These are phyloP conservation scores for Apodospora peruviana DNA, from an alignment of 495 filamentous ascomycete genomes.

Conservation along the genomic window DNA sequence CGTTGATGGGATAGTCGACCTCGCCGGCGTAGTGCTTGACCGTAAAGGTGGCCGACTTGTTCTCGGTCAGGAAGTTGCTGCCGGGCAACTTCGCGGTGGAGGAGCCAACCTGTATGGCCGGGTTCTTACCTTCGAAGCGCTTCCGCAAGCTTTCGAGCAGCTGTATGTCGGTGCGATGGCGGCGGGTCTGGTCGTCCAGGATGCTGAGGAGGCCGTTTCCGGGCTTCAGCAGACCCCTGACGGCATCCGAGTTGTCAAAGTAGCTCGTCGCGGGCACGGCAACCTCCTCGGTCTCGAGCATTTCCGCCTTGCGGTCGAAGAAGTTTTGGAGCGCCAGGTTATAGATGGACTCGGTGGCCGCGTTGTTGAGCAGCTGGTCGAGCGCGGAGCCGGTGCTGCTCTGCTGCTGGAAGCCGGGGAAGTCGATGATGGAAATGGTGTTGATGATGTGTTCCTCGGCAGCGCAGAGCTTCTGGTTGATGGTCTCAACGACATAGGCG, in stretches of 20 bases:
- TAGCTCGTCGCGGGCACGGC: constrained; percentile 85
- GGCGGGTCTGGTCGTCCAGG: constrained; percentile 87
- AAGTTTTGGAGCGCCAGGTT: constrained; percentile 92
- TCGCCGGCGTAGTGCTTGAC: constrained; percentile 94
- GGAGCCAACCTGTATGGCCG: constrained; percentile 71
- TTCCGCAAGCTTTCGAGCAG: constrained; percentile 84
- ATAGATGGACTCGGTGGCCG: constrained; percentile 84
- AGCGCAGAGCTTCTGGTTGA: constrained; percentile 87
- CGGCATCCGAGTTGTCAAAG: constrained; percentile 94
- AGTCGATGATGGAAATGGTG: constrained; percentile 92
- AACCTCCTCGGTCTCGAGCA: constrained; percentile 89
- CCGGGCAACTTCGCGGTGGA: constrained; percentile 64
- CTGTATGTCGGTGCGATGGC: constrained; percentile 81
- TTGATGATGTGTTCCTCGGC: constrained; percentile 83
- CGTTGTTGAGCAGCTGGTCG: constrained; percentile 92
- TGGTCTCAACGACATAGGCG: constrained; percentile 83
- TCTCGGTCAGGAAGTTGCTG: constrained; percentile 76
- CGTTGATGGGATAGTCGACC: constrained; percentile 85
- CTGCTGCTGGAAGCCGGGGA: constrained; percentile 86
- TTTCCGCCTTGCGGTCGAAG: constrained; percentile 86
- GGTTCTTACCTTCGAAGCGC: constrained; percentile 89
- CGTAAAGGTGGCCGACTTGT: constrained; percentile 71
- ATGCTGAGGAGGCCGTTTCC: constrained; percentile 92
- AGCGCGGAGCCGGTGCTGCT: constrained; percentile 76
- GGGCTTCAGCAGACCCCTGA: constrained; percentile 81